Base-by-base conservation (phyloP, 495 filamentous ascomycete genomes). In the Hypoxylon fuscum region DNA sequence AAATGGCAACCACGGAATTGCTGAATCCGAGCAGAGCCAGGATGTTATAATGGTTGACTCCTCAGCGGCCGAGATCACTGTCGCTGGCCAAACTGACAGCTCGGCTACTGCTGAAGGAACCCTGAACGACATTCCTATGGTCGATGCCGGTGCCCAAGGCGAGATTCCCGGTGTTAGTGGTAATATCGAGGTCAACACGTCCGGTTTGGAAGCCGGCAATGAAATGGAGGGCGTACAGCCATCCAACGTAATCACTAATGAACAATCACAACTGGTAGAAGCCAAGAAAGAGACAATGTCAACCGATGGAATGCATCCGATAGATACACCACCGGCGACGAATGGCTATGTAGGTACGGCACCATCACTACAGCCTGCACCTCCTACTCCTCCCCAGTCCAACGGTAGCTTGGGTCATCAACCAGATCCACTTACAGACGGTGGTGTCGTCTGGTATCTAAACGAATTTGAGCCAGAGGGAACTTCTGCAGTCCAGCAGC, bases 391-490 rank as follows among this genome's bases (percentile, higher is more conserved):
- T 43, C 79, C 76, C 0, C 81, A 79, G 31, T 79, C 75, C 0
- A 83, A 82, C 59, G 80, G 79, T 40, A 80, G 78, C 54, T 64
- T 75, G 18, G 68, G 60, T 40, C 66, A 57, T n/a, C 62, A 69
- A 17, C 67, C 84, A 37, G 81, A 85, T 14, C 77, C 82, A 3
- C 75, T 95, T 27, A 80, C 83, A 3, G 77, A 88, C 44, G 93
- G 93, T 42, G 93, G 93, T 10, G 81, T 94, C 5, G 87, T 90
- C 9, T 96, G 93, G 92, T 97, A 96, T 76, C 85, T 96, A 66
- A 81, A 92, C 59, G 83, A 85, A 9, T 94, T 95, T 67, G 86
- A 94, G 32, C 90, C 89, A 0, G 70, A 83, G 47, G 92, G 94
- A 14, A 96, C 90, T 0, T 91, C 75, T 0, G 77, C 74, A 1